phyloP scores from a whole-genome alignment of 2,329 filamentous ascomycete genomes.

The Trichoderma simmonsii region DNA sequence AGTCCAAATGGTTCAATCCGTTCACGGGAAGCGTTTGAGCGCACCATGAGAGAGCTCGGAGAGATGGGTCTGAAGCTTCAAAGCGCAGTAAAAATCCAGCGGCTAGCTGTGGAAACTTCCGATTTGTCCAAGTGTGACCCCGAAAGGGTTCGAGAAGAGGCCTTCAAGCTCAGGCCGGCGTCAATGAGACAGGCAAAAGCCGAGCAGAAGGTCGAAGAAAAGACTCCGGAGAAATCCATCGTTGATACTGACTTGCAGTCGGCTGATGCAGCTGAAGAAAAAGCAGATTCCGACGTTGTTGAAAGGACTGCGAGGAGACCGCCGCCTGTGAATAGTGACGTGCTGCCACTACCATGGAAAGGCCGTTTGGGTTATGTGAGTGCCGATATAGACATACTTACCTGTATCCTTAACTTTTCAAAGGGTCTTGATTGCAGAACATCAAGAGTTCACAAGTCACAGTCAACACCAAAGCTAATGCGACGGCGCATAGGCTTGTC shows the following conservation, averaged over 20 bases:
- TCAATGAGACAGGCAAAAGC: background rate
- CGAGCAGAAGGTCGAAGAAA: background rate
- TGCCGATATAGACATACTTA: background rate
- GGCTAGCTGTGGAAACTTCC: conserved; percentile 45
- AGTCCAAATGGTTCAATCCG: background rate
- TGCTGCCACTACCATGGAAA: conserved; percentile 84
- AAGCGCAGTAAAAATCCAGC: conserved; percentile 43
- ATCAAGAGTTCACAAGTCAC: background rate
- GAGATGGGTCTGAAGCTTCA: conserved; percentile 50
- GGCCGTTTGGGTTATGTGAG: conserved; percentile 81
- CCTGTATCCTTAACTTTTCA: background rate
- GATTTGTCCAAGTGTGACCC: conserved; percentile 20
- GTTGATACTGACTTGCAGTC: conserved; percentile 24
- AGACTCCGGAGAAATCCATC: background rate
- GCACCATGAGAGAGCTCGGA: conserved; percentile 44
- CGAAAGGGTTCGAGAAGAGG: conserved; percentile 9
- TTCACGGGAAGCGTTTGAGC: conserved; percentile 32
- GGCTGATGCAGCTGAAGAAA: conserved; percentile 23
- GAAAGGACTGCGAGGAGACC: conserved; percentile 51
- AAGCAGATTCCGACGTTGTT: conserved; percentile 22
- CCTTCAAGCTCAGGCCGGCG: background rate
- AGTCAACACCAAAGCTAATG: conserved; percentile 18
- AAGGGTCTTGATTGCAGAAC: background rate
- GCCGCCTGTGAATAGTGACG: conserved; percentile 78
- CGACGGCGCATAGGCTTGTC: conserved; percentile 59